Evolutionary conservation across 2,329 filamentous ascomycete genomes (phyloP).

Genomic region (Venturia aucupariae): DNA sequence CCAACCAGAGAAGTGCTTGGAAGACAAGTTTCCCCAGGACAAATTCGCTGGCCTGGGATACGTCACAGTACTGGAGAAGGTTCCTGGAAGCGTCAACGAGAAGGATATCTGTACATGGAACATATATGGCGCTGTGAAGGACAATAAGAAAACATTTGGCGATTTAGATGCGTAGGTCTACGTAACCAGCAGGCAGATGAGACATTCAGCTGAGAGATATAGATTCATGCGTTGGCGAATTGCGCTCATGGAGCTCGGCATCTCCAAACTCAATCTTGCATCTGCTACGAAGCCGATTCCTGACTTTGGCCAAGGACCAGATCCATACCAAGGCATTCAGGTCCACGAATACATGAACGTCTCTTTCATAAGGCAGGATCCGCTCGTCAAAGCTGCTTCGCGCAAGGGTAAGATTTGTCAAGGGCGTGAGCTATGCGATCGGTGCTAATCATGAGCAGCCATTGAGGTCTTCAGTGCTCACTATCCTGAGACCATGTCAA

Average conservation of each 20-base stretch:
- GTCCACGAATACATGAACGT: conserved; percentile 88
- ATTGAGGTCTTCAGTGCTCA: conserved; percentile 72
- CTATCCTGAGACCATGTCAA: conserved; percentile 79
- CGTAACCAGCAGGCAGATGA: not conserved
- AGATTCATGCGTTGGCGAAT: conserved; percentile 88
- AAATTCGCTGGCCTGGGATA: conserved; percentile 77
- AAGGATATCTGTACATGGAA: conserved; percentile 79
- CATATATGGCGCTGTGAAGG: conserved; percentile 80
- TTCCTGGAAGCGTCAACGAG: conserved; percentile 42
- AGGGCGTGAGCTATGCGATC: not conserved
- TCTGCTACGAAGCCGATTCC: conserved; percentile 62
- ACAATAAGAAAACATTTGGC: conserved; percentile 71
- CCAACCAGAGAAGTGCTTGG: conserved; percentile 57
- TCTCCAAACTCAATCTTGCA: conserved; percentile 60
- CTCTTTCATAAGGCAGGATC: conserved; percentile 75
- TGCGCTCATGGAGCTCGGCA: conserved; percentile 78
- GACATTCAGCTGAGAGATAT: conserved; percentile 10
- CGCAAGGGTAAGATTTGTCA: conserved; percentile 27
- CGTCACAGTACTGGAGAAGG: conserved; percentile 59
- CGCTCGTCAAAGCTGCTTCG: conserved; percentile 64
- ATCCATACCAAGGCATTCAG: conserved; percentile 86
- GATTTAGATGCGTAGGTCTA: conserved; percentile 64
- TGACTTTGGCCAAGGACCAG: conserved; percentile 53
- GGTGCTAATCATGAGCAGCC: conserved; percentile 43
- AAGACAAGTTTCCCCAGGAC: conserved; percentile 51